These are phyloP conservation scores for Periconia digitata DNA, from an alignment of 2,329 filamentous ascomycete genomes.

Conservation along the genomic window DNA sequence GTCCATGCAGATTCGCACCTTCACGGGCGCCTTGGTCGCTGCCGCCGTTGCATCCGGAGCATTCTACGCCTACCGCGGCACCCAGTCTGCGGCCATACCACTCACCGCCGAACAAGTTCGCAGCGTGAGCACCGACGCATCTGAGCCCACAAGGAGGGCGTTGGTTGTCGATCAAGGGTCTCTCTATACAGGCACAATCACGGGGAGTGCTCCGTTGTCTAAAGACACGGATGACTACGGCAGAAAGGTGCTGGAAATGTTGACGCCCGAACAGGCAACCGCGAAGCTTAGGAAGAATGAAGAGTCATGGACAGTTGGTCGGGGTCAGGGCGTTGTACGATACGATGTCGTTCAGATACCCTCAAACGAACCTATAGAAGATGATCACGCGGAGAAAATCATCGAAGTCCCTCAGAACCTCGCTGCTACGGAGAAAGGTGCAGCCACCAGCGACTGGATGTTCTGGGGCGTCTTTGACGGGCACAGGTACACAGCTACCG, in stretches of 20 bases:
- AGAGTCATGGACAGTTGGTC: constrained; percentile 85
- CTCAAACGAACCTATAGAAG: constrained; percentile 96
- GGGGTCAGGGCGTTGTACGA: constrained; percentile 86
- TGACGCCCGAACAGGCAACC: constrained; percentile 91
- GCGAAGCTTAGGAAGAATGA: constrained; percentile 86
- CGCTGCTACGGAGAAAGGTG: constrained; percentile 56
- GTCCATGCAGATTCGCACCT: constrained; percentile 74
- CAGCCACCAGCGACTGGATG: constrained; percentile 86
- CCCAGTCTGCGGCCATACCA: constrained; percentile 15
- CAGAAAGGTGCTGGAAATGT: constrained; percentile 88
- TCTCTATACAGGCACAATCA: constrained; percentile 83
- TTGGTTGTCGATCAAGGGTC: constrained; percentile 88
- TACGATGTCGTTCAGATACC: constrained; percentile 95
- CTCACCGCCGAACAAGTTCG: constrained; percentile 34
- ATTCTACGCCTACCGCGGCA: constrained; percentile 69
- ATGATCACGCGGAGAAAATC: constrained; percentile 97
- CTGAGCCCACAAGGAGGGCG: constrained; percentile 62
- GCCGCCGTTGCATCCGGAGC: constrained; percentile 71
- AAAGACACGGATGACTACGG: constrained; percentile 87
- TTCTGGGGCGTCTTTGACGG: constrained; percentile 99
- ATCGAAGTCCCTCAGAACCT: constrained; percentile 76
- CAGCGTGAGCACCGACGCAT: constrained; percentile 35
- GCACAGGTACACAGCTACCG: constrained; percentile 69
- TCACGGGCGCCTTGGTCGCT: constrained; percentile 68
- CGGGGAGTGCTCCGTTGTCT: constrained; percentile 81